Evolutionary conservation across 2,329 filamentous ascomycete genomes (phyloP), one percentile per base, ranked within the genome.

Genomic region (Chaetomiaceae sp.): DNA sequence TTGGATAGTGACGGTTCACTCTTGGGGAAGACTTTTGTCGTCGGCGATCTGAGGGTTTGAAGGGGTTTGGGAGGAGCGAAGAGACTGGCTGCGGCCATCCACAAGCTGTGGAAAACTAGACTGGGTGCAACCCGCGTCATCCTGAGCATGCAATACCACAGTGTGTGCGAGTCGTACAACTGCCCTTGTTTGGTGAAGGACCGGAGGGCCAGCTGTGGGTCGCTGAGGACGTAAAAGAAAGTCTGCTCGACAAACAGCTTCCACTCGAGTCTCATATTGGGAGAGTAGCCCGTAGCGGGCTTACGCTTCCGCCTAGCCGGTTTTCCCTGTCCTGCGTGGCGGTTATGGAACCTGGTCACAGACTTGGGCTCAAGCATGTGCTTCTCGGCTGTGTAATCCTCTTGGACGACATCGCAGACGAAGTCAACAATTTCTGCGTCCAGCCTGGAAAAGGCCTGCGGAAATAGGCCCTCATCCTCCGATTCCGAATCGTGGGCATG

Each of bases 61-160:
- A 78, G 58, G 5, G 68, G 58, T 49, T 70, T 69, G 1, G 81
- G 78, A 2, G 78, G 74, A n/a, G 72, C 68, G 58, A 85, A 86
- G 4, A 86, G 68, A 41, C 73, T 73, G 7, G 73, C 76, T 1
- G 81, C 72, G 5, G 79, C 79, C 56, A 79, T 70, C 83, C 83
- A 87, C 5, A 86, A 69, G 58, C 79, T 82, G 60, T 85, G 78
- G 45, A 84, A 77, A 2, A 85, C 79, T 17, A 85, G 63, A 41
- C 70, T 78, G 4, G 81, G 78, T 14, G 76, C 73, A 37, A 76
- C 73, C 43, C 79, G 72, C 5, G 77, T 81, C 64, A 85, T 67
- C 50, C 77, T 76, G 48, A 82, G 66, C 73, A 83, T 81, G 59
- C 77, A 79, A 60, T 82, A 83, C 79, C 78, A 85, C 1, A 82